Percentiles rank a stretch among this genome's conserved stretches.
phyloP scores from a whole-genome alignment of 805 yeast genomes.

The Suhomyces pyralidae region DNA sequence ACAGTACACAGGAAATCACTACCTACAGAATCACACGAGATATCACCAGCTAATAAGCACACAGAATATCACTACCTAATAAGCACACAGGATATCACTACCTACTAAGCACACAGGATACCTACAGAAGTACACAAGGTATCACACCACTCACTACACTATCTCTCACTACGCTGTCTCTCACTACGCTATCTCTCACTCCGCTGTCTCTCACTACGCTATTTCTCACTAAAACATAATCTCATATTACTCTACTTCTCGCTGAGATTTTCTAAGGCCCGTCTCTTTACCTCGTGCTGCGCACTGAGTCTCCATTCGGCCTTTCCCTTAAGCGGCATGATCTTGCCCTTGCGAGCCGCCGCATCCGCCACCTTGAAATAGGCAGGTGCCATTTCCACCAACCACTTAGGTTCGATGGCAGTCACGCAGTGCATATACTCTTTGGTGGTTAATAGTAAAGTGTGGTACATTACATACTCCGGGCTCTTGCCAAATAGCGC shows the following conservation, averaged over 20 bases:
- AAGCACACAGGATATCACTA: too few relatives aligned
- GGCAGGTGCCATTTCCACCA: conserved; percentile 65
- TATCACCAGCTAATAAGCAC: too few relatives aligned
- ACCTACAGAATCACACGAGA: too few relatives aligned
- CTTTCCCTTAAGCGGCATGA: conserved; percentile 68
- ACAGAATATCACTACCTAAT: too few relatives aligned
- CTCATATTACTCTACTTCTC: not conserved
- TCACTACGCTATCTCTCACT: too few relatives aligned
- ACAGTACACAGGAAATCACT: too few relatives aligned
- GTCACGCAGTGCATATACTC: conserved; percentile 93
- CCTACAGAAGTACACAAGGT: too few relatives aligned
- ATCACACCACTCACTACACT: too few relatives aligned
- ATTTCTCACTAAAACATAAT: too few relatives aligned
- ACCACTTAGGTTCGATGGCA: conserved; percentile 79
- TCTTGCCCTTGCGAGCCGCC: conserved; percentile 52
- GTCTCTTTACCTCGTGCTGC: conserved; percentile 27
- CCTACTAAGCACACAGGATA: too few relatives aligned
- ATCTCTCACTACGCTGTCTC: too few relatives aligned
- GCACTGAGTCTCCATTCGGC: conserved; percentile 73
- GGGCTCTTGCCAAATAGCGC: conserved; percentile 60
- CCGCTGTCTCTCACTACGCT: too few relatives aligned
- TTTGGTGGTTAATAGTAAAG: conserved; percentile 73
- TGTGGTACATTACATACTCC: conserved; percentile 79
- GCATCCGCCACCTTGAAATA: conserved; percentile 67
- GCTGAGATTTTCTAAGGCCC: conserved; percentile 17